Base-by-base conservation (phyloP, 2,329 filamentous ascomycete genomes). In the Fusarium avenaceum region DNA sequence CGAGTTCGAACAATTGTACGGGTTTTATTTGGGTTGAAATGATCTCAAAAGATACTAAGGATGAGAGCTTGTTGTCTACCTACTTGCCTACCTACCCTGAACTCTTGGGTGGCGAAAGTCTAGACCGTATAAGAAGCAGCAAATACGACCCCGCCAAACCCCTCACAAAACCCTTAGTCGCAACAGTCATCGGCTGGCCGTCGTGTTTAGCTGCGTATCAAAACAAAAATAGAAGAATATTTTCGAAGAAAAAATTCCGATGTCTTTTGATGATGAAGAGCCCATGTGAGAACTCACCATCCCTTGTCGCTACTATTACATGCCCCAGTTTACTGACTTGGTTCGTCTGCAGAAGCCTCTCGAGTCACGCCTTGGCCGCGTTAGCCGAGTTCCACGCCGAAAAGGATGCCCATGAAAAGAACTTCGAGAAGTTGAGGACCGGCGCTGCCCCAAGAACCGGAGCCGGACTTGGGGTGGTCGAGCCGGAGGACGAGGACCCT, bases 321-420 rank as follows among this genome's bases (percentile, higher is more conserved):
- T 24, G 44, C 20, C 38, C 45, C 38, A 52, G 32, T 54, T 56
- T 42, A 56, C 60, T 65, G 45, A 72, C 52, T 46, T 53, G n/a
- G 35, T 38, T 39, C 40, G 26, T 26, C 50, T 42, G 24, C 40
- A 78, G 77, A 68, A 82, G 84, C 61, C 87, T 96, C 62, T 92
- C 92, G 7, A 81, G 86, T 38, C 84, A 86, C 64, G 85, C 92
- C 5, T 83, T 94, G 42, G 85, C 85, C 26, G 89, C 90, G n/a
- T 83, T 95, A 59, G 85, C 90, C 76, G 85, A 90, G 65, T 95
- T 96, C 80, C 90, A 92, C 74, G 81, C 84, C 46, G 92, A 95
- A 77, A 87, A 89, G 67, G 90, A 94, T 76, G 85, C 85, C 15
- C 85, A 86, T 58, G 82, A 85, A 60, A 86, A 89, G 73, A 85